Evolutionary conservation across 2,329 filamentous ascomycete genomes (phyloP).

Genomic region (Calonectria hongkongensis): DNA sequence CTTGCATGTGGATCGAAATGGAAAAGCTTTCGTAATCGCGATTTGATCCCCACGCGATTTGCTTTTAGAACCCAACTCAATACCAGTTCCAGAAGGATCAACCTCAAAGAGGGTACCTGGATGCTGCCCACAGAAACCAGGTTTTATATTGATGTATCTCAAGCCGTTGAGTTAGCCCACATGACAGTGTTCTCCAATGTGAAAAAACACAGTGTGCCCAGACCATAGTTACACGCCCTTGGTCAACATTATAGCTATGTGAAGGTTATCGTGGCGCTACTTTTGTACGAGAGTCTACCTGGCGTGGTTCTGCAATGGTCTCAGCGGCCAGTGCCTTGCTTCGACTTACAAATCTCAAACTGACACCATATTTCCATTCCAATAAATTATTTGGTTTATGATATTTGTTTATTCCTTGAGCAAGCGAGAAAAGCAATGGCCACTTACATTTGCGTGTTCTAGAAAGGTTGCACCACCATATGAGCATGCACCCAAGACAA

Average conservation of each 20-base stretch:
- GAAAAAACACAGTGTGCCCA: too few relatives aligned
- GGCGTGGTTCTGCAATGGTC: not conserved
- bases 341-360: not conserved
- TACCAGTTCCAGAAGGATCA: slow-evolving; percentile 2
- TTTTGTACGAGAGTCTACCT: not conserved
- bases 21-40: slow-evolving; percentile 9
- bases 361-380: not conserved
- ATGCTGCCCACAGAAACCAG: not conserved
- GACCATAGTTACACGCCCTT: not conserved
- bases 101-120: not conserved
- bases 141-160: not conserved
- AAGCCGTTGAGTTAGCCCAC: not conserved
- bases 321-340: not conserved
- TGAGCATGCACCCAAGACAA: slow-evolving; percentile 9
- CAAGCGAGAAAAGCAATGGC: not conserved
- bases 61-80: not conserved
- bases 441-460: not conserved
- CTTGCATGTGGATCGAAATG: slow-evolving; percentile 1
- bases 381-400: not conserved
- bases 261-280: not conserved
- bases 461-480: too few relatives aligned
- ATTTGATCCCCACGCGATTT: slow-evolving; percentile 1
- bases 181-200: not conserved
- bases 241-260: not conserved
- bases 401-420: too few relatives aligned